Conservation (phyloP, 108 stramenopile genomes). For the Nitzschia sp. region DNA sequence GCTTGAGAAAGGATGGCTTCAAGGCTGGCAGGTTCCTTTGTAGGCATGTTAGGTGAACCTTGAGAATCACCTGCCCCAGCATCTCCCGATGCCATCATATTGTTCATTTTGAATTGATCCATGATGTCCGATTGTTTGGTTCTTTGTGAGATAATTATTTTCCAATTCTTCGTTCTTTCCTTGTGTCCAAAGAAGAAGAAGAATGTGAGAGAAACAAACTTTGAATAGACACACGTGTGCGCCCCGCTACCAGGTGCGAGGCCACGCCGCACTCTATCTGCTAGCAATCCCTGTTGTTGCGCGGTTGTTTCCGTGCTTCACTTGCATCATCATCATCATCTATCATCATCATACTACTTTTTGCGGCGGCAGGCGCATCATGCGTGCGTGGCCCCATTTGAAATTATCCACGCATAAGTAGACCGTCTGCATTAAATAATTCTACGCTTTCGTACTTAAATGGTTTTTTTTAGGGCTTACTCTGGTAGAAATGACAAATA, state of each 20-base stretch:
- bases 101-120: slow-evolving; percentile 24
- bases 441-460: background rate
- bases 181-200: slow-evolving; percentile 14
- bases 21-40: slow-evolving; percentile 3
- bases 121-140: background rate
- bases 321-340: too few relatives aligned
- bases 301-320: too few relatives aligned
- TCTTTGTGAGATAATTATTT: background rate
- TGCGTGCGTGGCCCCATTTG: slow-evolving; percentile 3
- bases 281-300: too few relatives aligned
- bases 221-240: background rate
- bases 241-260: background rate
- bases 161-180: background rate
- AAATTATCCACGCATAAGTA: background rate
- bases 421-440: background rate
- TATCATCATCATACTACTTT: too few relatives aligned
- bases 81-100: slow-evolving; percentile 3
- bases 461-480: background rate
- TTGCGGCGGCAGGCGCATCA: background rate
- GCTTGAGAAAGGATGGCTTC: slow-evolving; percentile 18
- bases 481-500: background rate
- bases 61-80: background rate
- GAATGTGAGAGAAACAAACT: background rate
- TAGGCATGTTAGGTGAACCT: background rate
- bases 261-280: too few relatives aligned